Evolutionary conservation across 768 basidiomycete species (phyloP).

Genomic region (Amanita jacksonii): DNA sequence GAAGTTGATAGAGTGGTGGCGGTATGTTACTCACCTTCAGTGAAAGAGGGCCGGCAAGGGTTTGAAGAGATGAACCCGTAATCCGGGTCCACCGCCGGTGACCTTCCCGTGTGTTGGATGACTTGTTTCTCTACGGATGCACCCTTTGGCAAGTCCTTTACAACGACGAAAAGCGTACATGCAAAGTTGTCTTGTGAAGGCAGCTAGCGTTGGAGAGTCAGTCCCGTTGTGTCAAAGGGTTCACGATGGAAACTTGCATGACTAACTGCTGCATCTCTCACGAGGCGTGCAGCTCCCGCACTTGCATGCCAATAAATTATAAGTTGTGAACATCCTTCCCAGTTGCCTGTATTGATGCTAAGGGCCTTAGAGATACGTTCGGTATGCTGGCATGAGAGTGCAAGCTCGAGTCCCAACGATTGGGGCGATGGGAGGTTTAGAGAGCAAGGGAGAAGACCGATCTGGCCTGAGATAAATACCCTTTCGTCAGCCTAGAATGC

Average conservation of each 20-base stretch:
- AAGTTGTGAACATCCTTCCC: constrained; percentile 54
- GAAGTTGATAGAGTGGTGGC: too few species aligned
- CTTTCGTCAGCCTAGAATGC: constrained; percentile 53
- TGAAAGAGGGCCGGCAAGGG: background rate
- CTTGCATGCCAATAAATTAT: constrained; percentile 67
- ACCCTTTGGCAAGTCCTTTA: constrained; percentile 59
- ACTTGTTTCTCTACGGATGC: constrained; percentile 74
- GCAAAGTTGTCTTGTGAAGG: constrained; percentile 12
- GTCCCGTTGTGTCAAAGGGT: too few species aligned
- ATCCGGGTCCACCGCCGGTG: constrained; percentile 35
- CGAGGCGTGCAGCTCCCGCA: constrained; percentile 25
- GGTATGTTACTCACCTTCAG: background rate
- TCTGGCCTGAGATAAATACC: constrained; percentile 92
- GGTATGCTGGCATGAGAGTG: constrained; percentile 76
- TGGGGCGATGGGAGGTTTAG: constrained; percentile 55
- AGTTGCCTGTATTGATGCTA: constrained; percentile 42
- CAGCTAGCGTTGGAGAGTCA: constrained; percentile 7
- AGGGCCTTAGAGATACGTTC: constrained; percentile 56
- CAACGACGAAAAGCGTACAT: constrained; percentile 48
- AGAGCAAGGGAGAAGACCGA: constrained; percentile 74
- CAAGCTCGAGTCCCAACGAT: constrained; percentile 54
- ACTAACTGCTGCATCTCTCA: constrained; percentile 27
- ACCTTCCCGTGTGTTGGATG: constrained; percentile 58
- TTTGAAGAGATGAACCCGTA: constrained; percentile 19
- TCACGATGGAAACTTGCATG: background rate